Evolutionary conservation across 1,139 yeast genomes (phyloP).

Genomic region (Hyphopichia burtonii): DNA sequence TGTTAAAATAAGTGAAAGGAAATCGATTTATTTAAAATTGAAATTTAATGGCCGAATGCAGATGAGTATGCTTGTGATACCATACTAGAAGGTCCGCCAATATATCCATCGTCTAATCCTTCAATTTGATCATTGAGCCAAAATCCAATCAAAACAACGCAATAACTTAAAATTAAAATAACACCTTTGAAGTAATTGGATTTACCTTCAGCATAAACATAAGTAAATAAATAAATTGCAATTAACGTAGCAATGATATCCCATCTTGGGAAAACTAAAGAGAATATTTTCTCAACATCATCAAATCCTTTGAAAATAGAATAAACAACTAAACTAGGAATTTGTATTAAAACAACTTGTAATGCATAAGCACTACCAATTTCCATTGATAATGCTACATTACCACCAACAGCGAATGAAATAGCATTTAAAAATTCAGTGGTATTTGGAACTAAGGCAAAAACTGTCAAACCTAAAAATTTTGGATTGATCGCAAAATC

Average conservation of each 20-base stretch:
- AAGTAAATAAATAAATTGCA: slow-evolving; percentile 86
- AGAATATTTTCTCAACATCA: slow-evolving; percentile 56
- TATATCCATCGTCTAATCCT: slow-evolving; percentile 32
- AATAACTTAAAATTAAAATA: slow-evolving; percentile 75
- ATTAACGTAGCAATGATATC: slow-evolving; percentile 84
- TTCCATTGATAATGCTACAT: slow-evolving; percentile 94
- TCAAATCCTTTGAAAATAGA: slow-evolving; percentile 51
- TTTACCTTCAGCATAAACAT: slow-evolving; percentile 95
- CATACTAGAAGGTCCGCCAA: slow-evolving; percentile 1
- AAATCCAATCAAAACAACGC: slow-evolving; percentile 79
- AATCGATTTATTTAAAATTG: no score
- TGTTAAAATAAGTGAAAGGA: neutral
- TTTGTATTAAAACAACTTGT: slow-evolving; percentile 93
- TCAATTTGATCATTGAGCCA: slow-evolving; percentile 57
- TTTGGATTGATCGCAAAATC: slow-evolving; percentile 82
- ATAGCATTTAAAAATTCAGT: slow-evolving; percentile 97
- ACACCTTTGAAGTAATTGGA: slow-evolving; percentile 95
- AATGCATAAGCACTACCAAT: slow-evolving; percentile 97
- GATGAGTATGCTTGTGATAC: neutral
- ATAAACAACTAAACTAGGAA: slow-evolving; percentile 83
- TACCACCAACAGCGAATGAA: slow-evolving; percentile 93
- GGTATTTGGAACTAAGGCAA: slow-evolving; percentile 95
- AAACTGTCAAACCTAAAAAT: slow-evolving; percentile 87
- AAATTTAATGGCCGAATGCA: neutral
- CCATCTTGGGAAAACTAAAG: slow-evolving; percentile 93